phyloP scores from a whole-genome alignment of 768 basidiomycete genomes.

The Tephrocybe sp. region DNA sequence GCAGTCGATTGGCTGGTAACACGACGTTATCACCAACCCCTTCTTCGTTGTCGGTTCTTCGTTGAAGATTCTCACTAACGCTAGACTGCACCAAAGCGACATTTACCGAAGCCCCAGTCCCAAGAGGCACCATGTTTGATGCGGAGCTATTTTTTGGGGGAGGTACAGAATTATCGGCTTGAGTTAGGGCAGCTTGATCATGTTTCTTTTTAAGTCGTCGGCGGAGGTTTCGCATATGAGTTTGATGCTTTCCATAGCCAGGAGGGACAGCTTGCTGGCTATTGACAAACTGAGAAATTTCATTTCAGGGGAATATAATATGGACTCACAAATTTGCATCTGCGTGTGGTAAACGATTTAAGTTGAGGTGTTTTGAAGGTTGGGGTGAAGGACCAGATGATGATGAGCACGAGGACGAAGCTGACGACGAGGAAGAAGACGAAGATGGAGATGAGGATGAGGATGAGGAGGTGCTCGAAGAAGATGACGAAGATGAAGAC shows the following conservation, averaged over 20 bases:
- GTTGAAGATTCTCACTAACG: no score
- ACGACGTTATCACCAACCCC: slow-evolving; percentile 11
- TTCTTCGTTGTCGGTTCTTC: slow-evolving; percentile 1
- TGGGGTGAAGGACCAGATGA: slow-evolving; percentile 16
- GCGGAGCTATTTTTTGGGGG: slow-evolving; percentile 31
- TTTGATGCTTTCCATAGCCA: slow-evolving; percentile 15
- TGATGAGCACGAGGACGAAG: slow-evolving; percentile 19
- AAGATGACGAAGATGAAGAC: slow-evolving; percentile 18
- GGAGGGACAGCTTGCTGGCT: slow-evolving; percentile 15
- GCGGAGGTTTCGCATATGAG: slow-evolving; percentile 12
- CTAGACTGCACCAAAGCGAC: background rate
- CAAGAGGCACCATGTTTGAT: slow-evolving; percentile 45
- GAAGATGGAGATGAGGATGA: slow-evolving; percentile 18
- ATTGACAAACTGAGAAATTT: background rate
- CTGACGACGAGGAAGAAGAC: slow-evolving; percentile 23
- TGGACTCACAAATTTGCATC: slow-evolving; percentile 12
- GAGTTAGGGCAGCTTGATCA: slow-evolving; percentile 17
- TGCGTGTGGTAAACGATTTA: background rate
- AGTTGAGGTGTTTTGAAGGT: slow-evolving; percentile 9
- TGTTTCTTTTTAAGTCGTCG: slow-evolving; percentile 20
- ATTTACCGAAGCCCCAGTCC: slow-evolving; percentile 12
- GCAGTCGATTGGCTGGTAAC: background rate
- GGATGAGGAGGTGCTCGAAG: slow-evolving; percentile 27
- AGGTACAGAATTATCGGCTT: slow-evolving; percentile 6
- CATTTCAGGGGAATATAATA: background rate